These are phyloP conservation scores for Pelargonium nanum DNA, from an alignment of 345 rosid genomes.

Conservation along the genomic window DNA sequence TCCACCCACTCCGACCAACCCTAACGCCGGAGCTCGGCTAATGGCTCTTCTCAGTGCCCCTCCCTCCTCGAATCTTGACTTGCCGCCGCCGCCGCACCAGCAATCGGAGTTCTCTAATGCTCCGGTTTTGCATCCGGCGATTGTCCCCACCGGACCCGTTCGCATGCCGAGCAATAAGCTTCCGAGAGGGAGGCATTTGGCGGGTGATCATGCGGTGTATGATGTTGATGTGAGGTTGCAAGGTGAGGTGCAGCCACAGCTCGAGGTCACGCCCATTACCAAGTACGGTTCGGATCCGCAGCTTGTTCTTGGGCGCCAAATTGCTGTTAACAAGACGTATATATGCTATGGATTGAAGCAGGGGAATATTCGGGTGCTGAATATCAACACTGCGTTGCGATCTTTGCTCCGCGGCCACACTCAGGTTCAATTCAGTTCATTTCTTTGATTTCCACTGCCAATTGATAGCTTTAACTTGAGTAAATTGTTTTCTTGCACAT, in stretches of 20 bases:
- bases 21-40: conserved; percentile 54
- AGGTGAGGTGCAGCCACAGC: conserved; percentile 73
- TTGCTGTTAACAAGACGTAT: conserved; percentile 67
- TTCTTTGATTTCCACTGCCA: no score
- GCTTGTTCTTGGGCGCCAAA: conserved; percentile 69
- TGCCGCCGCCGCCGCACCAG: conserved; percentile 13
- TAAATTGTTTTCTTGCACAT: no score
- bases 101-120: conserved; percentile 15
- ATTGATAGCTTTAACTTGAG: no score
- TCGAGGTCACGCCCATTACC: conserved; percentile 87
- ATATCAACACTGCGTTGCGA: conserved; percentile 69
- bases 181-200: conserved; percentile 54
- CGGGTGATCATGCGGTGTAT: conserved; percentile 41
- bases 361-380: conserved; percentile 75
- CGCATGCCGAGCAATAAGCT: conserved; percentile 44
- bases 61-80: conserved; percentile 18
- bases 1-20: conserved; percentile 27
- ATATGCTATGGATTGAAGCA: conserved; percentile 82
- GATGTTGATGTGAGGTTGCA: conserved; percentile 54
- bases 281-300: conserved; percentile 80
- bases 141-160: conserved; percentile 12
- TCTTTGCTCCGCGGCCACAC: conserved; percentile 72
- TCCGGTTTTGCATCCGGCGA: conserved; percentile 7
- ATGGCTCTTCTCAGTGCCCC: conserved; percentile 49
- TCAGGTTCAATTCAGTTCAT: conserved; percentile 41